Base-by-base conservation (phyloP, 768 basidiomycete genomes). In the Tephrocybe sp. region DNA sequence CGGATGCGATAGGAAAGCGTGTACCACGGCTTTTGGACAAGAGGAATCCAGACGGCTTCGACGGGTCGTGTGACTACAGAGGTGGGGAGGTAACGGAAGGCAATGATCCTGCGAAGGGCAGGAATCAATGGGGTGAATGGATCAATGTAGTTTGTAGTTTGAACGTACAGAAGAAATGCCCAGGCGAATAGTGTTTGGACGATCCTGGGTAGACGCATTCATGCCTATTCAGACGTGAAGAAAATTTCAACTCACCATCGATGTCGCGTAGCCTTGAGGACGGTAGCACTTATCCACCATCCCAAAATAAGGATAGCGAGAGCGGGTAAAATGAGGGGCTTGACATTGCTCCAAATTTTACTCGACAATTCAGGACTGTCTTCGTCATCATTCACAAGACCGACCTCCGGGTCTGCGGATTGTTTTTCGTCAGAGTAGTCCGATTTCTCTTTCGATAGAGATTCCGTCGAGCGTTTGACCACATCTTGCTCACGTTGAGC, bases 271-370 rank as follows among this genome's bases (percentile, higher is more conserved):
- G 75, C 82, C 46, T 71, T 58, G 41, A 92, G 67, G 11, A 90
- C 64, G 0, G 81, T 90, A 8, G 90, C 69, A 52, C 84, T 86
- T 28, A 93, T 83, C 90, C 90, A 93, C 90, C 90, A 93, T 34
- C 79, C 90, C 35, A 92, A 70, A 55, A 93, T 89, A 42, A 84
- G 62, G 11, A 73, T 59, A 9, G 84, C 86, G 1, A 85, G 54
- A 13, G 58, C 80, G 39, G 64, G 66, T 28, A 91, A 69, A 39
- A 83, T 62, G 57, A 69, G 68, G n/a, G 75, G 72, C 11, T 76
- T 71, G 46, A 66, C 56, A 48, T 62, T 69, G 28, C 31, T 44
- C 40, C 54, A 52, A 12, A 54, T 15, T 11, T 32, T 43, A 13
- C 32, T 48, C 12, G 30, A n/a, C 15, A 16, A 39, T 31, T 32